Conservation (phyloP, 129 eudicot species). For the Lactuca saligna region DNA sequence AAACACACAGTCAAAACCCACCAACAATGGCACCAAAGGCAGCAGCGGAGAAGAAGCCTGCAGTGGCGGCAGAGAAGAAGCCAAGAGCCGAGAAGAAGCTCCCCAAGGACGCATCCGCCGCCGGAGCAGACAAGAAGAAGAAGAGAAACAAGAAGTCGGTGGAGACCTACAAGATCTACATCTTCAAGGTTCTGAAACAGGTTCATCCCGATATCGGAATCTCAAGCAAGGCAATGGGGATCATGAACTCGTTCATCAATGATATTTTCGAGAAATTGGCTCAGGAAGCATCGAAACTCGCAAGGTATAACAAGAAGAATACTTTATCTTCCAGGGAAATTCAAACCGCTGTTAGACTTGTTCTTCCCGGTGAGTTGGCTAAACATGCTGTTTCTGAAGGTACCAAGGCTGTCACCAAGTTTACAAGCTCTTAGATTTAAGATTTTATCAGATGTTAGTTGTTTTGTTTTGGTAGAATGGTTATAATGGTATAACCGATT, state of each 20-base stretch:
- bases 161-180: conserved; percentile 41
- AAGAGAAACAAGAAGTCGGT: conserved; percentile 40
- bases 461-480: too few relatives aligned
- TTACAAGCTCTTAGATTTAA: conserved; percentile 33
- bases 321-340: conserved; percentile 34
- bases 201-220: conserved; percentile 36
- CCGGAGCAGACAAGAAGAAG: conserved; percentile 43
- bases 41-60: conserved; percentile 36
- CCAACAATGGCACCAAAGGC: conserved; percentile 28
- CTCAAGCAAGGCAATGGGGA: conserved; percentile 29
- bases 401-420: conserved; percentile 42
- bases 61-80: conserved; percentile 35
- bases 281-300: conserved; percentile 30
- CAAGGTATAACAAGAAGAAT: conserved; percentile 44
- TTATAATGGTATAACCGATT: too few relatives aligned
- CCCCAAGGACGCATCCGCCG: conserved; percentile 32
- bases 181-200: conserved; percentile 40
- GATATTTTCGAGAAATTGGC: conserved; percentile 28
- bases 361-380: conserved; percentile 42
- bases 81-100: conserved; percentile 47
- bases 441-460: too few relatives aligned
- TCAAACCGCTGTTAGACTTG: conserved; percentile 47
- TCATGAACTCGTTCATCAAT: neutral
- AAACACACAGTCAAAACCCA: neutral
- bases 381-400: conserved; percentile 41